A percentile compares a stretch with the other conserved stretches of the same genome.
Conservation (phyloP, 345 rosid species). For the Streptanthus diversifolius region DNA sequence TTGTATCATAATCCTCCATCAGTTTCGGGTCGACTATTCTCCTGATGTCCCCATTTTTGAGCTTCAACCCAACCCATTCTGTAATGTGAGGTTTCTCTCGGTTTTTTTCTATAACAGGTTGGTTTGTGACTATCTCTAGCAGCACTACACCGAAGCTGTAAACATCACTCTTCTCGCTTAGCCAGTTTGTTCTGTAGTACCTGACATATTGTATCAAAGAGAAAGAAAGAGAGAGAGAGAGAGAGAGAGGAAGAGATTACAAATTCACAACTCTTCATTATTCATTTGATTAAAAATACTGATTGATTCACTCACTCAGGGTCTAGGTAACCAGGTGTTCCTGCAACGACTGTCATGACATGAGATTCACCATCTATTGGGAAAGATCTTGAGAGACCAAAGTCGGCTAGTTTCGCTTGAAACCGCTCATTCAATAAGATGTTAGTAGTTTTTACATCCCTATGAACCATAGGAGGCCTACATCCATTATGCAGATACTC, state of each 20-base stretch:
- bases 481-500: constrained; percentile 40
- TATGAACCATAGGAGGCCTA: constrained; percentile 46
- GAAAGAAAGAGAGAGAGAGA: no score
- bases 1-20: constrained; percentile 27
- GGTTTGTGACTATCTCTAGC: constrained; percentile 37
- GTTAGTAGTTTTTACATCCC: constrained; percentile 47
- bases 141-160: constrained; percentile 52
- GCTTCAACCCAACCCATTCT: constrained; percentile 38
- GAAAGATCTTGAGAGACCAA: constrained; percentile 44
- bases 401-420: constrained; percentile 49
- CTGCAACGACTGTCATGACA: constrained; percentile 20
- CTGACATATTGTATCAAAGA: constrained; percentile 9
- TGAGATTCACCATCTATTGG: constrained; percentile 21
- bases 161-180: constrained; percentile 42
- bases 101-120: constrained; percentile 19
- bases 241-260: no score
- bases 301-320: constrained; percentile 42
- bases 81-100: constrained; percentile 14
- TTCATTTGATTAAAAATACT: neutral
- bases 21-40: constrained; percentile 41
- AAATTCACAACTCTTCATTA: no score
- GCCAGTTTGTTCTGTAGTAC: constrained; percentile 24
- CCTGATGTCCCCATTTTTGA: constrained; percentile 37
- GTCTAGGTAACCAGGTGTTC: neutral
- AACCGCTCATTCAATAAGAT: constrained; percentile 43